Base-by-base conservation (phyloP, 768 basidiomycete genomes). In the Lactarius evosmus region DNA sequence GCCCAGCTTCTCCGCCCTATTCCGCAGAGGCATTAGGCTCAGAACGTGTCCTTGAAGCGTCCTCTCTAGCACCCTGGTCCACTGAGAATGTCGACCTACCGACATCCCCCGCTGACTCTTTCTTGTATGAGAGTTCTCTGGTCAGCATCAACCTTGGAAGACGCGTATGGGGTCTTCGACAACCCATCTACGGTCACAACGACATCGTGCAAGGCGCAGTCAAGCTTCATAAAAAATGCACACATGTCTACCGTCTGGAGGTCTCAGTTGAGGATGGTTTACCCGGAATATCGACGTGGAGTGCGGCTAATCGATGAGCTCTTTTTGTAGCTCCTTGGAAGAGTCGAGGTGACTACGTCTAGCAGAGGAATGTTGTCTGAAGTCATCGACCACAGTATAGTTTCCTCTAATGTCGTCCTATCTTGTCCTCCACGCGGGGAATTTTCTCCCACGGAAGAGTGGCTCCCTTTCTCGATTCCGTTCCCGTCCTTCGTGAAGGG, bases 151-250 rank as follows among this genome's bases (percentile, higher is more conserved):
- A 78, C 67, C 70, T 82, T 29, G 78, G 79, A 14, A 72, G 72
- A 32, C 76, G 76, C 49, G 71, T 74, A 19, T 79, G 76, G 76
- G 75, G 74, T 17, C 69, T 77, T 4, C 66, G 69, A 51, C 69
- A 74, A 27, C 80, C 81, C 11, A 73, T 74, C 19, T 83, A 81
- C 68, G 81, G 82, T 27, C 68, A 74, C 40, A 73, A 77, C 30
- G 78, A 76, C 9, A 69, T 70, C 19, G 74, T 81, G n/a, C 75
- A 79, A 38, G 81, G 80, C 19, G 63, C 71, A 29, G 63, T 82
- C 4, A 69, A 65, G 25, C 73, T 82, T 58, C 70, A 65, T 22
- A 73, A 74, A 46, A 70, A 73, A 27, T 75, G 74, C 59, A 72
- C 73, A n/a, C 74, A 76, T 46, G 74, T 80, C 5, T 70, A 73